Conservation (phyloP, 73 alveolate genomes). For the Paramecium tetraurelia region DNA sequence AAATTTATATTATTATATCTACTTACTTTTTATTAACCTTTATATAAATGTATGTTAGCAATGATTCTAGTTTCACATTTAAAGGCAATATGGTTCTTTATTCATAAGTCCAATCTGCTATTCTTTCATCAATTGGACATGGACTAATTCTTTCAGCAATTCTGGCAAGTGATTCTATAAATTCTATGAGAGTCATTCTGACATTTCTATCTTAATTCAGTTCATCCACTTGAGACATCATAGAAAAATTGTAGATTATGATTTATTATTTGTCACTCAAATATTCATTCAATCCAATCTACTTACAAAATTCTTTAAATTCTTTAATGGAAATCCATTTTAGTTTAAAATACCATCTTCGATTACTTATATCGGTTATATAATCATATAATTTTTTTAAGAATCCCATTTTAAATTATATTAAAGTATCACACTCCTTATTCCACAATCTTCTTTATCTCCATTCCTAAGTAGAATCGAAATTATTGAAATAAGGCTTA, state of each 20-base stretch:
- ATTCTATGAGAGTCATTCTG: constrained; percentile 75
- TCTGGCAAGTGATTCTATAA: constrained; percentile 80
- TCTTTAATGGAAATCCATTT: constrained; percentile 75
- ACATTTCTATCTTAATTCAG: constrained; percentile 75
- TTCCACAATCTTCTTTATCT: constrained; percentile 65
- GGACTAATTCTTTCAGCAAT: constrained; percentile 70
- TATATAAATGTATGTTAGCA: constrained; percentile 10
- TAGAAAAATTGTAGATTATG: constrained; percentile 72
- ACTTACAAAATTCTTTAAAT: constrained; percentile 67
- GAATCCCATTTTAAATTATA: constrained; percentile 56
- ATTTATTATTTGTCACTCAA: constrained; percentile 79
- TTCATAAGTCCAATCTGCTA: not conserved
- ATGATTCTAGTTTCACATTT: constrained; percentile 48
- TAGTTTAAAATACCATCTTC: constrained; percentile 45
- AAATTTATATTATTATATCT: not conserved
- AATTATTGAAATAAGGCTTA: constrained; percentile 1
- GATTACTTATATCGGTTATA: constrained; percentile 23
- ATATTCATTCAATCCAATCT: constrained; percentile 73
- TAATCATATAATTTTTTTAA: constrained; percentile 64
- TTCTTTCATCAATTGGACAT: constrained; percentile 43
- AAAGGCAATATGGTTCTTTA: constrained; percentile 25
- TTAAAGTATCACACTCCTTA: constrained; percentile 64
- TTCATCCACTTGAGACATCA: constrained; percentile 85
- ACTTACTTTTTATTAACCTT: not conserved
- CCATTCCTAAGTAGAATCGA: constrained; percentile 65